Evolutionary conservation across 2,329 filamentous ascomycete species (phyloP).

Genomic region (Chrysoporthe puriensis): DNA sequence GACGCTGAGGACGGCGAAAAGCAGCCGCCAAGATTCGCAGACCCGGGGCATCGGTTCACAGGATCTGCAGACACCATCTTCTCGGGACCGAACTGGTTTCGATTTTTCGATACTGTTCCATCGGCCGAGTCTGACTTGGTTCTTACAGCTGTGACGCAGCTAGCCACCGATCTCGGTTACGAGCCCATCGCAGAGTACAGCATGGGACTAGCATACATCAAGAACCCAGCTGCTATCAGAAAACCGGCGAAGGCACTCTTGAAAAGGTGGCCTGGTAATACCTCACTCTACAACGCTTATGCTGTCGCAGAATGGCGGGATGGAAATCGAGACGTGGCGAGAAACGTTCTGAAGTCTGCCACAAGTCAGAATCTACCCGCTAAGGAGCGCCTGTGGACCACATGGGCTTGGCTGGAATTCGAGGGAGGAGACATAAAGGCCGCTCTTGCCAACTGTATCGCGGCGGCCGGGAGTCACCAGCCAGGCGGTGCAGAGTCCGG

Average conservation of each 20-base stretch:
- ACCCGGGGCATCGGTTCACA: constrained; percentile 36
- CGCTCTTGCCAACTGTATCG: constrained; percentile 46
- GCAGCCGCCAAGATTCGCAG: constrained; percentile 35
- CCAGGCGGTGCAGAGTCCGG: constrained; percentile 27
- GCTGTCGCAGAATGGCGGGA: constrained; percentile 69
- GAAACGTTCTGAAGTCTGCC: constrained; percentile 69
- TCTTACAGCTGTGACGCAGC: constrained; percentile 57
- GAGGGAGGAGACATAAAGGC: constrained; percentile 39
- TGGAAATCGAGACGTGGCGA: constrained; percentile 60
- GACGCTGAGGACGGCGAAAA: constrained; percentile 17
- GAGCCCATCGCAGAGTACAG: constrained; percentile 68
- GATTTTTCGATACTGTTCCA: constrained; percentile 39
- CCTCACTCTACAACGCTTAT: constrained; percentile 78
- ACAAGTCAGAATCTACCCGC: constrained; percentile 54
- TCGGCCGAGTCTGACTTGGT: constrained; percentile 51
- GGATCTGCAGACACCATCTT: constrained; percentile 59
- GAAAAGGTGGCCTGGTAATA: constrained; percentile 66
- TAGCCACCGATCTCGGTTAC: constrained; percentile 52
- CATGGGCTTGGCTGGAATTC: constrained; percentile 72
- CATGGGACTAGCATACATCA: constrained; percentile 66
- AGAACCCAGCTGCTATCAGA: constrained; percentile 59
- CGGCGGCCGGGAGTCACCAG: background rate
- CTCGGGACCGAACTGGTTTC: constrained; percentile 49
- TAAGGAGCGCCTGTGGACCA: constrained; percentile 55
- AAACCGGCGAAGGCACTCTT: constrained; percentile 75